A percentile compares a stretch with the other conserved stretches of the same genome.
phyloP scores from a whole-genome alignment of 306 rosid species.

The Purshia tridentata region DNA sequence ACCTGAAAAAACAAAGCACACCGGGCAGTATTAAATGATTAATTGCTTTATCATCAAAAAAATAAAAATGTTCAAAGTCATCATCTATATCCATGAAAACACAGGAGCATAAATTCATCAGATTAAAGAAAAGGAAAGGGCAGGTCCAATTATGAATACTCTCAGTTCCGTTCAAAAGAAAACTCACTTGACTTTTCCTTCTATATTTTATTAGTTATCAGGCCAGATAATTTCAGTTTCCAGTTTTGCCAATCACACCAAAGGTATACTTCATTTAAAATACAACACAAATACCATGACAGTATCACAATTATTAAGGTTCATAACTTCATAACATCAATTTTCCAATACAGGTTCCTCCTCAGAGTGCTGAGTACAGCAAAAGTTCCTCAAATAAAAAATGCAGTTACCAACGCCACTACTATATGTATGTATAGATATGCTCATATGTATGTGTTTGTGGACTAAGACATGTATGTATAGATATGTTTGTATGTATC shows the following conservation, averaged over 20 bases:
- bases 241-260: neutral
- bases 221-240: neutral
- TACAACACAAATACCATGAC: neutral
- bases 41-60: neutral
- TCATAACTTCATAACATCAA: neutral
- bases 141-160: neutral
- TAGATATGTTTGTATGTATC: neutral
- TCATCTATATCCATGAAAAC: neutral
- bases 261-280: neutral
- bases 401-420: no score
- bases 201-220: neutral
- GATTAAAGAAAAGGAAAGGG: neutral
- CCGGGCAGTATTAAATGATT: neutral
- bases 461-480: neutral
- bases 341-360: neutral
- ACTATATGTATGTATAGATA: no score
- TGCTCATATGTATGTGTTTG: no score
- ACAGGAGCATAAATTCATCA: neutral
- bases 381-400: neutral
- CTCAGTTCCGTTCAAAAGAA: neutral
- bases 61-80: neutral
- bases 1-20: conserved; percentile 48
- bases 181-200: neutral
- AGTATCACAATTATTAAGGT: neutral
- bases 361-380: neutral